A percentile compares a stretch with the other conserved stretches of the same genome.
These are phyloP conservation scores for Boeremia exigua DNA, from an alignment of 2,329 filamentous ascomycete species.

Conservation along the genomic window DNA sequence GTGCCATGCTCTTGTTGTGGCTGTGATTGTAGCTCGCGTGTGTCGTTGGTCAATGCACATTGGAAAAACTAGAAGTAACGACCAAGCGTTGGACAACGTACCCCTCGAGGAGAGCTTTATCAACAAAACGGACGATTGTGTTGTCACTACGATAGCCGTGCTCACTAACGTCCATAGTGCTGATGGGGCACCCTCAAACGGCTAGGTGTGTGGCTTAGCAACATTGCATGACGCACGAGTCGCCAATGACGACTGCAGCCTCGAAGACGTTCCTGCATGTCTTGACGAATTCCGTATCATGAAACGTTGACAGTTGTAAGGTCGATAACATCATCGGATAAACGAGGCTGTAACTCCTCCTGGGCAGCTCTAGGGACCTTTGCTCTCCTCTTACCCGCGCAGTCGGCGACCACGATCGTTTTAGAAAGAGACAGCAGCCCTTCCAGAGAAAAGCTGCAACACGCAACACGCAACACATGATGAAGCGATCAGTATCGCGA, in stretches of 20 bases:
- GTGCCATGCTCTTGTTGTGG: neutral
- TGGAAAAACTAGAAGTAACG: neutral
- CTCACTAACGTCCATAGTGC: slow-evolving; percentile 3
- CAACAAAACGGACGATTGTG: neutral
- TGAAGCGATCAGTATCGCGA: neutral
- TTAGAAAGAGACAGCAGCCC: no score
- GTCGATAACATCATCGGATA: neutral
- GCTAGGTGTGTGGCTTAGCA: slow-evolving; percentile 17
- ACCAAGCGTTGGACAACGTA: neutral
- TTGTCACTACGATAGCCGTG: neutral
- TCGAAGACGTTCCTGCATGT: slow-evolving; percentile 4
- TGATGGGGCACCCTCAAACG: neutral
- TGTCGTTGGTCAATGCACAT: neutral
- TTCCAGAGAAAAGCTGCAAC: neutral
- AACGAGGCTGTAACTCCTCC: no score
- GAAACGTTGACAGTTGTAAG: slow-evolving; percentile 13
- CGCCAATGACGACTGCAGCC: slow-evolving; percentile 12
- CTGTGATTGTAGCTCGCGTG: neutral
- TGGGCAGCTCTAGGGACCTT: neutral
- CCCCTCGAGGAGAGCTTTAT: neutral
- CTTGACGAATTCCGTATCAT: slow-evolving; percentile 1
- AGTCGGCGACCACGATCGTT: neutral
- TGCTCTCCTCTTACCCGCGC: neutral
- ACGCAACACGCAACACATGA: neutral
- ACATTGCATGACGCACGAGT: slow-evolving; percentile 14